Percentiles rank a stretch among this genome's conserved stretches.
phyloP scores from a whole-genome alignment of 177 flowering plant species.

The Vitis hybrid region DNA sequence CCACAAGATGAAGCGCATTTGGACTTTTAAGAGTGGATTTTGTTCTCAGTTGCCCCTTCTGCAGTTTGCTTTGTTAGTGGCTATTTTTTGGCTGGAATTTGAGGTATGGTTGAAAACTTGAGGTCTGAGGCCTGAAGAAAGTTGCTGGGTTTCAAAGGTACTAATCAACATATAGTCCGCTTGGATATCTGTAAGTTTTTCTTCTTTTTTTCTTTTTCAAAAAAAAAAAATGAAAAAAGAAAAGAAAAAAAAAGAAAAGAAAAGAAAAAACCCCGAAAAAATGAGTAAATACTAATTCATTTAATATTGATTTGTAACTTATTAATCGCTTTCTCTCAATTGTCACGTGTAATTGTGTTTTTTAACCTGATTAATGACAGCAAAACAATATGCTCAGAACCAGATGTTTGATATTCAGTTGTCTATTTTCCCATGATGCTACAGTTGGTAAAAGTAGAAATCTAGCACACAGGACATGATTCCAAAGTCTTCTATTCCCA shows the following conservation, averaged over 20 bases:
- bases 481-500: no score
- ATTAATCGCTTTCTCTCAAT: background rate
- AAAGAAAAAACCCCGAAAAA: background rate
- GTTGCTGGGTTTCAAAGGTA: slow-evolving; percentile 9
- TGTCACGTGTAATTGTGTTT: background rate
- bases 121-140: background rate
- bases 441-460: no score
- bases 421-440: background rate
- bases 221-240: no score
- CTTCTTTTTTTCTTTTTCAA: no score
- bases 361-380: background rate
- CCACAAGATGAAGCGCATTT: background rate
- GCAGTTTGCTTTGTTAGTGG: background rate
- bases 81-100: background rate
- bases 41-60: background rate
- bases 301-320: slow-evolving; percentile 1
- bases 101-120: background rate
- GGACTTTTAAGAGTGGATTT: background rate
- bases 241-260: background rate
- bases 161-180: slow-evolving; percentile 9
- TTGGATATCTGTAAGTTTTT: background rate
- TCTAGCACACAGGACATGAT: no score
- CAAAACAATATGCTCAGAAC: background rate
- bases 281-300: slow-evolving; percentile 6
- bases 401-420: background rate